Evolutionary conservation across 768 basidiomycete species (phyloP).

Genomic region (Tricholoma matsutake): DNA sequence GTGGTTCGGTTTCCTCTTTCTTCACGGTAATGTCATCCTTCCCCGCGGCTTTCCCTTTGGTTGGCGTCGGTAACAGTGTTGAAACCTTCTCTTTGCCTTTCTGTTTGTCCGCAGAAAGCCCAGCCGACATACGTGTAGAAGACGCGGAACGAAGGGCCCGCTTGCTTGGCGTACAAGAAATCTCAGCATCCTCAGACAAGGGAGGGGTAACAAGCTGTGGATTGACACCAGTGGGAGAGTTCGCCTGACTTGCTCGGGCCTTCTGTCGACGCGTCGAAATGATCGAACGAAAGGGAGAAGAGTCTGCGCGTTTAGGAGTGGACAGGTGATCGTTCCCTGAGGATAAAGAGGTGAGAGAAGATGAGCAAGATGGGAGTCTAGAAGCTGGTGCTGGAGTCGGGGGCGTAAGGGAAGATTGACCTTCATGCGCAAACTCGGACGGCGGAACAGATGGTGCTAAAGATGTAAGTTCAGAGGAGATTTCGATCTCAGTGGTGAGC

Average conservation of each 20-base stretch:
- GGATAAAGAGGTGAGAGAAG: conserved; percentile 42
- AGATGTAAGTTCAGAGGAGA: conserved; percentile 44
- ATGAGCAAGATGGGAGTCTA: conserved; percentile 33
- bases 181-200: conserved; percentile 40
- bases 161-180: conserved; percentile 25
- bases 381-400: conserved; percentile 32
- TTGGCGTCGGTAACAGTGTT: conserved; percentile 29
- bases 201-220: conserved; percentile 47
- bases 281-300: conserved; percentile 49
- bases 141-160: conserved; percentile 34
- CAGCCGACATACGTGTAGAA: conserved; percentile 19
- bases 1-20: conserved; percentile 49
- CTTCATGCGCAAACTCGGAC: conserved; percentile 29
- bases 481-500: conserved; percentile 46
- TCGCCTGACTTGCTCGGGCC: conserved; percentile 25
- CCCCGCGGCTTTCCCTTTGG: conserved; percentile 19
- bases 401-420: conserved; percentile 24
- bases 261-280: conserved; percentile 62
- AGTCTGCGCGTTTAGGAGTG: conserved; percentile 30
- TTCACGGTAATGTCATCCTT: conserved; percentile 39
- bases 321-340: conserved; percentile 28
- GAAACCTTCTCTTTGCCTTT: conserved; percentile 34
- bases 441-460: conserved; percentile 37
- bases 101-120: conserved; percentile 34
- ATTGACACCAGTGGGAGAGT: conserved; percentile 3